Base-by-base conservation (phyloP, 2,329 filamentous ascomycete species). In the Claviceps cyperi region DNA sequence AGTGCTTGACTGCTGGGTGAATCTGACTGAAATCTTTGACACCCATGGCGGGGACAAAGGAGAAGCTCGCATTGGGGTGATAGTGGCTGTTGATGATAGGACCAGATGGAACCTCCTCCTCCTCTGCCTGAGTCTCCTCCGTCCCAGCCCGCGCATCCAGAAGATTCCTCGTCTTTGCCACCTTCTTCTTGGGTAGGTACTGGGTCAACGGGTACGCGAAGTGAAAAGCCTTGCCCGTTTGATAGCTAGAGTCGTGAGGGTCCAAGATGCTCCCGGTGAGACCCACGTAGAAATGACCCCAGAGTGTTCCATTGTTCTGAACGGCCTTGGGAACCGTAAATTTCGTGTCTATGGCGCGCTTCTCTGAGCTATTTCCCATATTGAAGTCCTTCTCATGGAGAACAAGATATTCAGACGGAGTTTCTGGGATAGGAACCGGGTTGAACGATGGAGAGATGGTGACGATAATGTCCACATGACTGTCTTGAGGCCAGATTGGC, bases 51-150 rank as follows among this genome's bases (percentile, higher is more conserved):
- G 90, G 88, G 47, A 98, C 79, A 59, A 97, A 81, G 5, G 89
- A 86, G 53, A 98, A 73, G 47, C 86, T 94, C 58, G 94, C 84
- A 67, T 98, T 98, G 6, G 92, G 86, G 67, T 98, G 92, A 64
- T 96, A 98, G 70, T 90, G 94, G 50, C 83, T 94, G 44, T 78
- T 80, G 54, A 94, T 79, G 49, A 83, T 72, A n/a, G 86, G 82
- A 1, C 82, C 81, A 5, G 74, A 68, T 50, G 76, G 70, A 55
- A 77, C 73, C 17, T 71, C 69, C 28, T 77, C 73, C n/a, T 71
- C 70, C 24, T 66, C 66, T 17, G 8, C 35, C n/a, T 73, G 72
- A n/a, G 74, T 70, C 40, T 75, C 72, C 6, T 74, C 71, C 14
- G 69, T 66, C 1, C 62, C 63, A 3, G 54, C 62, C 22, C 60